Evolutionary conservation across 2,329 filamentous ascomycete species (phyloP).

Genomic region (Dactylellina cionopaga): DNA sequence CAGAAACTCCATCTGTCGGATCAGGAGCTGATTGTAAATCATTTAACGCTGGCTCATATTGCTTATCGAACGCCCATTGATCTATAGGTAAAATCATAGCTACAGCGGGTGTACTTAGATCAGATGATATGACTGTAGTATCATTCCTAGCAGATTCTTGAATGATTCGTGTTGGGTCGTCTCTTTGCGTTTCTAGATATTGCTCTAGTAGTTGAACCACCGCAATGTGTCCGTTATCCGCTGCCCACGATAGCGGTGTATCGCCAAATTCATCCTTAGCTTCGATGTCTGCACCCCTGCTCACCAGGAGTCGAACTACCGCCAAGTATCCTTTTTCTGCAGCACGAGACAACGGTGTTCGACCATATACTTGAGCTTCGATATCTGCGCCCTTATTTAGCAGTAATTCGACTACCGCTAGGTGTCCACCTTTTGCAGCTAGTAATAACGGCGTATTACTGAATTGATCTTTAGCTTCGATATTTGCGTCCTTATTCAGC

Average conservation of each 20-base stretch:
- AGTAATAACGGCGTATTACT: conserved; percentile 51
- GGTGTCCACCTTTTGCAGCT: conserved; percentile 52
- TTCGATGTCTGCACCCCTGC: too few relatives aligned
- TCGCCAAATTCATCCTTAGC: too few relatives aligned
- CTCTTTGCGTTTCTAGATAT: neutral
- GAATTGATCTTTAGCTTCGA: conserved; percentile 26
- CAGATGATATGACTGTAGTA: too few relatives aligned
- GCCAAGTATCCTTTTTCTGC: too few relatives aligned
- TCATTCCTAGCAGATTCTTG: too few relatives aligned
- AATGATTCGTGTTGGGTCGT: too few relatives aligned
- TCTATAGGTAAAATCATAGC: too few relatives aligned
- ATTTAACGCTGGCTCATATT: neutral
- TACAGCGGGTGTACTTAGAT: too few relatives aligned
- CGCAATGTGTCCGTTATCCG: conserved; percentile 19
- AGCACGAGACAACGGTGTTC: too few relatives aligned
- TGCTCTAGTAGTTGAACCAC: conserved; percentile 31
- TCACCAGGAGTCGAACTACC: too few relatives aligned
- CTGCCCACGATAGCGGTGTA: conserved; percentile 12
- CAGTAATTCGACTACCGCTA: conserved; percentile 33
- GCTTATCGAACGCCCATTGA: neutral
- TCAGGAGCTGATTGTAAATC: neutral
- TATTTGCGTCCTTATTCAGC: conserved; percentile 24
- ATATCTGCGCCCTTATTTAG: neutral
- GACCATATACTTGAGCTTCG: too few relatives aligned
- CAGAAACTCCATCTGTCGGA: neutral